Evolutionary conservation across 306 rosid genomes (phyloP), one percentile per base, ranked within the genome.

Genomic region (Quercus robur): DNA sequence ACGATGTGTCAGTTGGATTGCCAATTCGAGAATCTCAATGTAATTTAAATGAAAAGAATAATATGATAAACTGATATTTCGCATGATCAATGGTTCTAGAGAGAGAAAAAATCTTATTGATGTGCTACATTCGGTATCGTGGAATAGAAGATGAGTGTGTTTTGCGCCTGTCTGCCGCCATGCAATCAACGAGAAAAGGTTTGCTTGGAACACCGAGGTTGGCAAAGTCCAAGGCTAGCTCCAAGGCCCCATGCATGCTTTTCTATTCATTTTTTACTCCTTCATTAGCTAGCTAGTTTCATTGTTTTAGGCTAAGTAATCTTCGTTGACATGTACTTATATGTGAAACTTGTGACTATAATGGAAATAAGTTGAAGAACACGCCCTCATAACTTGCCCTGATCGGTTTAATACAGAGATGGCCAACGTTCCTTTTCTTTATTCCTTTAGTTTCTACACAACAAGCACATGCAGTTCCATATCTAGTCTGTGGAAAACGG

Each of bases 111-210:
- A 64, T 21, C 61, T 76, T 70, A 19, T 74, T 49, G 77, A 41
- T 54, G 70, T 57, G 71, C 75, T 74, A 38, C 57, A 41, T 33
- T n/a, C 49, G 75, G 75, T 83, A 76, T 66, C 88, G 88, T 84
- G 77, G 62, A 78, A 84, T 75, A 52, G 44, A 80, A 89, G 87
- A 38, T 73, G 41, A 46, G 84, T 72, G 85, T 89, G 88, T 80
- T 83, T 84, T 80, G 85, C 90, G 87, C 88, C 71, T 89, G 92
- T 89, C 92, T 81, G 70, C 88, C 78, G 83, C 88, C 90, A 74
- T 76, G 63, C 83, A 79, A 54, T 81, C 76, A 75, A 84, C 84
- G 73, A 84, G 88, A 73, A 75, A 81, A 82, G 74, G 4, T 57
- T 57, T 21, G 52, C 20, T 3, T 57, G 46, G 13, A 33, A 56